phyloP scores from a whole-genome alignment of 306 rosid genomes.

The Vigna unguiculata region DNA sequence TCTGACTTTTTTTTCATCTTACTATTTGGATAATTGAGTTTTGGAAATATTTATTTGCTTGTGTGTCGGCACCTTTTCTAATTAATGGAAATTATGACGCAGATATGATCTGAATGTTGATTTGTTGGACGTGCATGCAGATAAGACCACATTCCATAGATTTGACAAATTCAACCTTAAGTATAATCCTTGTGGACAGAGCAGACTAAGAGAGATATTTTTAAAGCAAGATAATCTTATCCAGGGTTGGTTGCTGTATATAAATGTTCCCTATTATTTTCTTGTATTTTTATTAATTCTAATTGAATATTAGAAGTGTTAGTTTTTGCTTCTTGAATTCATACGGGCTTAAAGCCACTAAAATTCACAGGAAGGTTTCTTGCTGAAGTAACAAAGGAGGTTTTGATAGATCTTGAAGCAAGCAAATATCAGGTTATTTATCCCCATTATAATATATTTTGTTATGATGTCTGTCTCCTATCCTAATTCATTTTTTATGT shows the following conservation, averaged over 20 bases:
- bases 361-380: constrained; percentile 74
- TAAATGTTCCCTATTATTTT: constrained; percentile 31
- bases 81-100: constrained; percentile 39
- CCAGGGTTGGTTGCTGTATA: constrained; percentile 68
- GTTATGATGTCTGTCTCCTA: constrained; percentile 26
- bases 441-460: background rate
- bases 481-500: constrained; percentile 31
- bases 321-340: constrained; percentile 35
- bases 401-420: constrained; percentile 81
- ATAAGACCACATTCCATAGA: constrained; percentile 92
- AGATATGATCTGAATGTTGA: constrained; percentile 87
- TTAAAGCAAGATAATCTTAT: constrained; percentile 95
- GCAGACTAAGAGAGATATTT: constrained; percentile 94
- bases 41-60: constrained; percentile 2
- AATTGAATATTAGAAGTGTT: constrained; percentile 33
- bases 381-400: constrained; percentile 89
- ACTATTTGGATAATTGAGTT: background rate
- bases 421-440: constrained; percentile 81
- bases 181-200: constrained; percentile 97
- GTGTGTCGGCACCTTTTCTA: constrained; percentile 37
- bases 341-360: constrained; percentile 30
- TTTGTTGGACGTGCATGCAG: constrained; percentile 93
- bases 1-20: constrained; percentile 26
- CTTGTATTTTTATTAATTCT: constrained; percentile 30
- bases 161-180: constrained; percentile 94